These are phyloP conservation scores for Rhinocladiella mackenziei DNA, from an alignment of 2,329 filamentous ascomycete species.

Conservation along the genomic window DNA sequence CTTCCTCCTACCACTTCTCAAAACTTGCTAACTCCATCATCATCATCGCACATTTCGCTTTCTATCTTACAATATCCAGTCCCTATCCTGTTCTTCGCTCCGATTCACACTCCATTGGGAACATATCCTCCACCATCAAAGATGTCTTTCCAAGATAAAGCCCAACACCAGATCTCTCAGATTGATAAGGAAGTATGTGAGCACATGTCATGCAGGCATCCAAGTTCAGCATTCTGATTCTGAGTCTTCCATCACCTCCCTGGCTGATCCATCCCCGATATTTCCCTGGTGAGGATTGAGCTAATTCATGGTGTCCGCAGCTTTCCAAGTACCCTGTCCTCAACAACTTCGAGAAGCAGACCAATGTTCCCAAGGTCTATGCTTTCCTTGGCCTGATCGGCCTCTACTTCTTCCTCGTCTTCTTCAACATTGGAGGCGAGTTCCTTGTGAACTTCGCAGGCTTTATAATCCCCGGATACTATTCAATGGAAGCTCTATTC, in stretches of 20 bases:
- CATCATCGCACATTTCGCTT: neutral
- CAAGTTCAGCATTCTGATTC: neutral
- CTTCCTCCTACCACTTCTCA: too few species aligned
- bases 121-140: slow-evolving; percentile 9
- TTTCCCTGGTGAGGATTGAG: neutral
- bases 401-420: slow-evolving; percentile 66
- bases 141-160: slow-evolving; percentile 56
- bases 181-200: slow-evolving; percentile 62
- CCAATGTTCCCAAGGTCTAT: slow-evolving; percentile 65
- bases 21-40: too few species aligned
- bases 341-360: slow-evolving; percentile 66
- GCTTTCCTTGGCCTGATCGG: slow-evolving; percentile 60
- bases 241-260: neutral
- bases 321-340: slow-evolving; percentile 64
- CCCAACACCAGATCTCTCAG: slow-evolving; percentile 61
- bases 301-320: slow-evolving; percentile 37
- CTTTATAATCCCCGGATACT: slow-evolving; percentile 63
- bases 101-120: neutral
- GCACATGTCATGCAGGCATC: slow-evolving; percentile 19
- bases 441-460: slow-evolving; percentile 66
- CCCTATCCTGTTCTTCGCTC: neutral
- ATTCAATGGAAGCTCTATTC: slow-evolving; percentile 63
- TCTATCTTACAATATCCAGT: slow-evolving; percentile 1
- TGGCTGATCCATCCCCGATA: slow-evolving; percentile 1
- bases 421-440: slow-evolving; percentile 67